phyloP scores from a whole-genome alignment of 2,329 filamentous ascomycete species.

The Cordyceps cicadae region DNA sequence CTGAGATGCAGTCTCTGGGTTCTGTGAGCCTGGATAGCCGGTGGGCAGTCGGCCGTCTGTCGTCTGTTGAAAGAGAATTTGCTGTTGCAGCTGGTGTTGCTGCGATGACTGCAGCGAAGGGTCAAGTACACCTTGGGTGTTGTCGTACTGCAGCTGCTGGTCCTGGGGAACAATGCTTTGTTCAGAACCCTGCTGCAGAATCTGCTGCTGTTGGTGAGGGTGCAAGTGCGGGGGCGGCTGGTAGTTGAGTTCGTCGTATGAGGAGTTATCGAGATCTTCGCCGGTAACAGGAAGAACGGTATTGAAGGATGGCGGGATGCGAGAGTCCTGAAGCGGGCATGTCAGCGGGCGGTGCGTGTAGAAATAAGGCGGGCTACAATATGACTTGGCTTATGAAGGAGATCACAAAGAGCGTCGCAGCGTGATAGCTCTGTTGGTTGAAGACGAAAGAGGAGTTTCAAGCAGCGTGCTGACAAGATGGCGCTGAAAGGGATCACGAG shows the following conservation, averaged over 20 bases:
- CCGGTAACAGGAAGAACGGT: slow-evolving; percentile 40
- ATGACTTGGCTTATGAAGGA: neutral
- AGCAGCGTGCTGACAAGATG: neutral
- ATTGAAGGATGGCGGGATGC: slow-evolving; percentile 22
- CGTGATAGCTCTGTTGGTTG: slow-evolving; percentile 4
- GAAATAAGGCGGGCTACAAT: neutral
- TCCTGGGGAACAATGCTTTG: slow-evolving; percentile 21
- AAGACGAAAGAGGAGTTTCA: neutral
- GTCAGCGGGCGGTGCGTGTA: slow-evolving; percentile 5
- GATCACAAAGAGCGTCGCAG: slow-evolving; percentile 13
- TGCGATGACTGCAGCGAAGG: slow-evolving; percentile 17
- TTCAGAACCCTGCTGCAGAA: slow-evolving; percentile 25
- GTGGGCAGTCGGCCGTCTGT: neutral
- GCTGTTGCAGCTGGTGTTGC: slow-evolving; percentile 23
- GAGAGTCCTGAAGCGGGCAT: slow-evolving; percentile 9
- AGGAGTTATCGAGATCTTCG: slow-evolving; percentile 34
- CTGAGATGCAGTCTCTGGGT: slow-evolving; percentile 54
- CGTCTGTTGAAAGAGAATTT: slow-evolving; percentile 10
- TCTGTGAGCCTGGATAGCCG: slow-evolving; percentile 26
- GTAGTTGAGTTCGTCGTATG: slow-evolving; percentile 39
- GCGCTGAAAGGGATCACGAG: neutral
- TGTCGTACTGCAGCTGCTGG: slow-evolving; percentile 22
- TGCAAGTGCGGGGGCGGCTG: slow-evolving; percentile 19
- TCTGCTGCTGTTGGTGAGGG: slow-evolving; percentile 29
- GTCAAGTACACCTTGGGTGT: slow-evolving; percentile 8